Conservation (phyloP, 257 asterid genomes). For the Marsdenia floribunda region DNA sequence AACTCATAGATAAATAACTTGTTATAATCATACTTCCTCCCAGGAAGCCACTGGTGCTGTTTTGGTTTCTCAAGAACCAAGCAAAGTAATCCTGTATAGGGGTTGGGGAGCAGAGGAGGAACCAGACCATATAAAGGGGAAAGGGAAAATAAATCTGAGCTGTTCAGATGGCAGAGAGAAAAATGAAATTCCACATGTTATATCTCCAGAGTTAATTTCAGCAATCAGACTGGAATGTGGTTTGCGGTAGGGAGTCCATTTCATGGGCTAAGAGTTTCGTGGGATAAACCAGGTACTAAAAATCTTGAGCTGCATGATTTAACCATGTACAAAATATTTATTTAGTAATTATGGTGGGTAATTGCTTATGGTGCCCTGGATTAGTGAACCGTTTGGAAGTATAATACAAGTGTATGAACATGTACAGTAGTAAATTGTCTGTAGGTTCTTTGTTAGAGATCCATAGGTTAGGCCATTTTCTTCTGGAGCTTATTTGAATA, state of each 20-base stretch:
- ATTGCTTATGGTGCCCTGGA: not conserved
- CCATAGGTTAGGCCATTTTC: not conserved
- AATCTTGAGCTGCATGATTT: not conserved
- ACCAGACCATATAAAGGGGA: constrained; percentile 21
- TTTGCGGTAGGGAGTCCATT: constrained; percentile 23
- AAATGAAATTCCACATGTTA: constrained; percentile 17
- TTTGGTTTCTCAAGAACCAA: constrained; percentile 93
- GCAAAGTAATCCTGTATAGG: constrained; percentile 86
- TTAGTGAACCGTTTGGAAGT: too few species aligned
- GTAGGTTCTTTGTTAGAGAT: not conserved
- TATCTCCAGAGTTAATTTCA: constrained; percentile 79
- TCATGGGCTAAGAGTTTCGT: constrained; percentile 5
- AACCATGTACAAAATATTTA: not conserved
- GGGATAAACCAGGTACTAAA: not conserved
- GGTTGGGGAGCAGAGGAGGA: constrained; percentile 68
- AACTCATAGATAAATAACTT: too few species aligned
- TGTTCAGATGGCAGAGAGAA: constrained; percentile 16
- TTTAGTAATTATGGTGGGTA: not conserved
- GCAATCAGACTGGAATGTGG: constrained; percentile 88
- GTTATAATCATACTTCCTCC: not conserved
- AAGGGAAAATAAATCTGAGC: constrained; percentile 8
- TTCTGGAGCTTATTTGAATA: not conserved
- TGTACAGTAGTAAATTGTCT: not conserved
- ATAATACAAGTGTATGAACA: not conserved
- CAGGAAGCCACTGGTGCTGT: constrained; percentile 91